phyloP scores from a whole-genome alignment of 352 stramenopile genomes.

The Globisporangium emineosum region DNA sequence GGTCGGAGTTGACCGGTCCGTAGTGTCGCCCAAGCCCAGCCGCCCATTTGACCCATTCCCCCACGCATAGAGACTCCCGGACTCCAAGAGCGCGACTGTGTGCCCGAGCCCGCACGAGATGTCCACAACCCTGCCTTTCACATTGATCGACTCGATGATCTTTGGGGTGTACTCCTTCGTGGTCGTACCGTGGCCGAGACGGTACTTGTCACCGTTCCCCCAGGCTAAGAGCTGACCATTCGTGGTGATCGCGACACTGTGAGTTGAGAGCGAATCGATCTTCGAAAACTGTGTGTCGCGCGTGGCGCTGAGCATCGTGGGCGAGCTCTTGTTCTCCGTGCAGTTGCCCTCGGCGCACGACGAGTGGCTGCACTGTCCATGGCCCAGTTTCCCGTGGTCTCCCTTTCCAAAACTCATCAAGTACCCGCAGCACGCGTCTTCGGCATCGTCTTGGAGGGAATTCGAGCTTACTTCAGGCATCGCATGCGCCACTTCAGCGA shows the following conservation, averaged over 20 bases:
- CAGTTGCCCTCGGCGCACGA: constrained; percentile 73
- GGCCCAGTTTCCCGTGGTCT: constrained; percentile 79
- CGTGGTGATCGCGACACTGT: constrained; percentile 70
- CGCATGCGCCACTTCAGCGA: constrained; percentile 38
- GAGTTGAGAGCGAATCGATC: constrained; percentile 83
- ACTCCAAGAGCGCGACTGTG: constrained; percentile 55
- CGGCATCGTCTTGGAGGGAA: constrained; percentile 17
- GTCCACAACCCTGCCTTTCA: constrained; percentile 54
- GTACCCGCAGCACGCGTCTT: constrained; percentile 36
- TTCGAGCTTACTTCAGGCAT: constrained; percentile 22
- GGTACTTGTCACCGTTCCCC: constrained; percentile 85
- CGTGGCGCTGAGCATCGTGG: constrained; percentile 59
- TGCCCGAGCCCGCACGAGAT: constrained; percentile 66
- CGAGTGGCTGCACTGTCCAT: constrained; percentile 65
- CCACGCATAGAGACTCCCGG: constrained; percentile 76
- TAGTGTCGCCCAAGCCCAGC: constrained; percentile 74
- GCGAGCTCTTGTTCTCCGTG: constrained; percentile 76
- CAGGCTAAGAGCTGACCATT: constrained; percentile 70
- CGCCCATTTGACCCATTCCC: constrained; percentile 85
- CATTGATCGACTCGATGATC: constrained; percentile 53
- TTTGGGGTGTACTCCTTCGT: constrained; percentile 69
- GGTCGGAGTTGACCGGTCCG: constrained; percentile 59
- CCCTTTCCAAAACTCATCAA: constrained; percentile 86
- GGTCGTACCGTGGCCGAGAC: constrained; percentile 67
- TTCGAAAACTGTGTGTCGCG: constrained; percentile 49